Base-by-base conservation (phyloP, 1,139 yeast species). In the Pichia sp. region DNA sequence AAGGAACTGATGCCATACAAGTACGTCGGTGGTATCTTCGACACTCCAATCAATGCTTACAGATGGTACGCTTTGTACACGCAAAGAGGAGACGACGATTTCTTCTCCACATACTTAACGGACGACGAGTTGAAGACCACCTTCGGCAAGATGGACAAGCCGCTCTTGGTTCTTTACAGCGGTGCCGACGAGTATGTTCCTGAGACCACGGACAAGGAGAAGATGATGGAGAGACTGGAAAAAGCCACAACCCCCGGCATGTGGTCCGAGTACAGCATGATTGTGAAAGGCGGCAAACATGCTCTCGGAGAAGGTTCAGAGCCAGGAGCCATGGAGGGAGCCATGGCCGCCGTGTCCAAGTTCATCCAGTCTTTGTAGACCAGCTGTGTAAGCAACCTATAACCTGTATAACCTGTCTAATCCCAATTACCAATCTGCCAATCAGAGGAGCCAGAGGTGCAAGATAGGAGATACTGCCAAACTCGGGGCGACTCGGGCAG, bases 51-150 rank as follows among this genome's bases (percentile, higher is more conserved):
- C 4, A 74, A 78, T 36, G 93, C 90, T 0, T 76, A 82, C 55
- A 73, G 96, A 55, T 87, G 86, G 77, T 64, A 82, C 42, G 81
- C 94, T 0, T 67, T 88, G 42, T 66, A 73, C 31, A 67, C 71
- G 18, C 67, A 67, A 18, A 71, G 80, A n/a, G 96, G 95, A 4
- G 93, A 83, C 56, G 96, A 88, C 58, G 96, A 88, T 65, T 87
- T 1, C 34, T 55, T 55, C 32, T 52, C 57, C 1, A 69, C 81
- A 8, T 88, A 87, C 59, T 66, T 86, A 47, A 59, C 74, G 1
- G 71, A 66, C 9, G 72, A 70, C 0, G 76, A 71, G 40, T 62
- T 72, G 42, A 53, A 56, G 19, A 38, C 58, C 8, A 74, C 86
- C 0, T 86, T 86, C 65, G 93, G 89, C 2, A 68, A 68, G 42